phyloP scores from a whole-genome alignment of 2,329 filamentous ascomycete species.

The Hypoxylon sp. region DNA sequence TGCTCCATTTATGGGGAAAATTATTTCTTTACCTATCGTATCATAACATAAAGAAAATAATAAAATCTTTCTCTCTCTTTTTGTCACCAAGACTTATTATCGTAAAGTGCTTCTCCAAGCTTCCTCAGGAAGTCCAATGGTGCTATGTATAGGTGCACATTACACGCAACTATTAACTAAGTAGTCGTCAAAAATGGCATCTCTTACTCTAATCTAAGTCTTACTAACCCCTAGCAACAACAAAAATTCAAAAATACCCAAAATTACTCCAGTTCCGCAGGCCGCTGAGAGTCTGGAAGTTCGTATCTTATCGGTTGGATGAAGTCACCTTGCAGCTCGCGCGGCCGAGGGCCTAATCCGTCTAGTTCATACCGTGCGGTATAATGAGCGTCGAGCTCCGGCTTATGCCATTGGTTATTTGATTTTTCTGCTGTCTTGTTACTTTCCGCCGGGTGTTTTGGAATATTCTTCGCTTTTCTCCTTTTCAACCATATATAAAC shows the following conservation, averaged over 20 bases:
- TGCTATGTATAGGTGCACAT: too few relatives aligned
- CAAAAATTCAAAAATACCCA: not conserved
- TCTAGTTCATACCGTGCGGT: constrained; percentile 7
- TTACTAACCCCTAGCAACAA: not conserved
- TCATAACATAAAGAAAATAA: too few relatives aligned
- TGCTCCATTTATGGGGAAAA: too few relatives aligned
- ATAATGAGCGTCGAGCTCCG: constrained; percentile 15
- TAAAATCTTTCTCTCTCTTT: too few relatives aligned
- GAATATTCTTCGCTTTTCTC: not conserved
- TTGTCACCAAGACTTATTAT: too few relatives aligned
- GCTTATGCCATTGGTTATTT: constrained; percentile 16
- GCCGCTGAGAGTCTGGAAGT: not conserved
- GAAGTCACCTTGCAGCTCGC: constrained; percentile 6
- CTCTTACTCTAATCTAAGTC: too few relatives aligned
- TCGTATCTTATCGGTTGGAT: not conserved
- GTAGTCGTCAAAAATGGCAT: too few relatives aligned
- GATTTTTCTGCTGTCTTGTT: not conserved
- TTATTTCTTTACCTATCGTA: too few relatives aligned
- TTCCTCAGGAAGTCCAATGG: too few relatives aligned
- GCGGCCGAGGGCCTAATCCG: not conserved
- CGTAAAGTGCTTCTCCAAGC: too few relatives aligned
- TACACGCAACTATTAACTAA: too few relatives aligned
- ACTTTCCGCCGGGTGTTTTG: not conserved
- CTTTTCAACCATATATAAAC: constrained; percentile 4
- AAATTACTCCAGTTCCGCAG: constrained; percentile 2